A percentile compares a stretch with the other conserved stretches of the same genome.
These are phyloP conservation scores for Zygosaccharomyces pseudobailii DNA, from an alignment of 1,139 yeast species.

Conservation along the genomic window DNA sequence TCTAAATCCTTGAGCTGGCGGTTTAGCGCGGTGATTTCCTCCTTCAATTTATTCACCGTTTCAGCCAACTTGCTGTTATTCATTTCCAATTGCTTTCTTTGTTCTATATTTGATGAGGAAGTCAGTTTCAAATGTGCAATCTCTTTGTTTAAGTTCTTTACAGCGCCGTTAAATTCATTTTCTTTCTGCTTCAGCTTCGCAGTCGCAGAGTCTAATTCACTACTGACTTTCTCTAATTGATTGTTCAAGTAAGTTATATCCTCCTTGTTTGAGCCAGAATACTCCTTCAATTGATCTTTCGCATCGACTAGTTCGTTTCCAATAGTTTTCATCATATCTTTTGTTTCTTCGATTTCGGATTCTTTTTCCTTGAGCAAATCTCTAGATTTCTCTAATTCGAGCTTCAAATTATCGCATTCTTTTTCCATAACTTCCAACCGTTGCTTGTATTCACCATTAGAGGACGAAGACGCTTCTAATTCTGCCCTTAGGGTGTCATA, in stretches of 20 bases:
- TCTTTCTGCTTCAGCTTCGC: conserved; percentile 8
- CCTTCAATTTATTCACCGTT: conserved; percentile 38
- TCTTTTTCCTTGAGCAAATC: conserved; percentile 21
- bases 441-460: conserved; percentile 4
- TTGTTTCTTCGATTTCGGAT: conserved; percentile 39
- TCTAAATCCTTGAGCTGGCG: conserved; percentile 35
- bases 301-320: conserved; percentile 67
- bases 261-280: conserved; percentile 9
- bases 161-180: conserved; percentile 11
- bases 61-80: conserved; percentile 32
- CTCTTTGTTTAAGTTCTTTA: conserved; percentile 13
- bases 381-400: conserved; percentile 12
- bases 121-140: conserved; percentile 4
- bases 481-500: conserved; percentile 17
- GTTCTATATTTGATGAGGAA: conserved; percentile 7
- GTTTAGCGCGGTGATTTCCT: conserved; percentile 36
- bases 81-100: conserved; percentile 22
- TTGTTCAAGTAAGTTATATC: conserved; percentile 16
- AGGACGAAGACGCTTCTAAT: conserved; percentile 2
- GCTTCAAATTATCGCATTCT: conserved; percentile 14
- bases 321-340: conserved; percentile 67
- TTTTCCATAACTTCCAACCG: conserved; percentile 13
- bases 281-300: conserved; percentile 27
- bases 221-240: conserved; percentile 32
- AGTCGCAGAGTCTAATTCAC: conserved; percentile 13